Evolutionary conservation across 2,329 filamentous ascomycete species (phyloP).

Genomic region (Ceratocystis variospora): DNA sequence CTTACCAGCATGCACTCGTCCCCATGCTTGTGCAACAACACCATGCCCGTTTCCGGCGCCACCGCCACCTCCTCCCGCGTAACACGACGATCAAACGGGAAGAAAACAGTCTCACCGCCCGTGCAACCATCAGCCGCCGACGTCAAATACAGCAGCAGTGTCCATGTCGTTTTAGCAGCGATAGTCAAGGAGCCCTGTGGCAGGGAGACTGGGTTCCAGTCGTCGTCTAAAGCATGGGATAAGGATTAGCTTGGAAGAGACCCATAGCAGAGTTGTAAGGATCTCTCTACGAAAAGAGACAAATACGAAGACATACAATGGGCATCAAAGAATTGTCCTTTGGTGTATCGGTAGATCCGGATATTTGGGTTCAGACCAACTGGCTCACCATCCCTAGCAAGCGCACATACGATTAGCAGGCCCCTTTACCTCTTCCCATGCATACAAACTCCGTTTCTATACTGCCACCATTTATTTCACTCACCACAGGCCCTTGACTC

Average conservation of each 20-base stretch:
- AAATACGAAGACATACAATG: constrained; percentile 51
- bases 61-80: constrained; percentile 55
- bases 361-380: constrained; percentile 83
- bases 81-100: constrained; percentile 50
- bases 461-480: constrained; percentile 17
- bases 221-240: constrained; percentile 52
- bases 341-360: constrained; percentile 71
- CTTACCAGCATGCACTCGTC: constrained; percentile 67
- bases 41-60: constrained; percentile 66
- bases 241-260: neutral
- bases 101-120: constrained; percentile 87
- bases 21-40: constrained; percentile 77
- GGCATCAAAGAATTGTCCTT: constrained; percentile 81
- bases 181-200: constrained; percentile 24
- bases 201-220: constrained; percentile 60
- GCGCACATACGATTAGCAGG: neutral
- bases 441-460: neutral
- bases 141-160: constrained; percentile 74
- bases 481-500: constrained; percentile 33
- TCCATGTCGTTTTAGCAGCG: constrained; percentile 66
- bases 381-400: constrained; percentile 63
- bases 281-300: constrained; percentile 22
- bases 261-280: too few relatives aligned
- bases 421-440: neutral
- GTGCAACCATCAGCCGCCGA: constrained; percentile 58